Percentiles rank a stretch among this genome's conserved stretches.
Evolutionary conservation across 164 flowering plant species (phyloP).

Genomic region (Kalanchoe fedtschenkoi): DNA sequence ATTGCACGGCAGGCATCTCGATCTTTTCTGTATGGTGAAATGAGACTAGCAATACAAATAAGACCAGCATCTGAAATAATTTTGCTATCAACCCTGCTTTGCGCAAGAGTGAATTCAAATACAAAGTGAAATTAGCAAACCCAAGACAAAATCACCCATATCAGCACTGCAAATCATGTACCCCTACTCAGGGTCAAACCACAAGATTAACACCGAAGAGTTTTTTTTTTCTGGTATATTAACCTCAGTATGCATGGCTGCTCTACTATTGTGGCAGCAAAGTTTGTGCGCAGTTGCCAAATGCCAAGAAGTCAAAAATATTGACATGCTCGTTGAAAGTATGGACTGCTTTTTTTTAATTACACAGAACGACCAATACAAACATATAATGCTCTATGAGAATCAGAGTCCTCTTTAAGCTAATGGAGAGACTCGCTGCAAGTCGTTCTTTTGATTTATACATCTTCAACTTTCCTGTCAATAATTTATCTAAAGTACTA

Average conservation of each 20-base stretch:
- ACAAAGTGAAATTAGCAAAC: background rate
- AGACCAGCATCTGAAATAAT: conserved; percentile 1
- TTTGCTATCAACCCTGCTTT: background rate
- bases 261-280: background rate
- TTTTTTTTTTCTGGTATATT: too few relatives aligned
- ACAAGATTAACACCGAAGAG: too few relatives aligned
- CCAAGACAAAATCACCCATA: background rate
- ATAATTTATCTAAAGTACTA: background rate
- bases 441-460: too few relatives aligned
- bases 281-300: background rate
- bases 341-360: too few relatives aligned
- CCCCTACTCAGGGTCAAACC: too few relatives aligned
- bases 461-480: too few relatives aligned
- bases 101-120: background rate
- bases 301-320: background rate
- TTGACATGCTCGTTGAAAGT: background rate
- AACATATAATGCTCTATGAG: too few relatives aligned
- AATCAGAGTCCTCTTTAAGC: too few relatives aligned
- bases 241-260: too few relatives aligned
- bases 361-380: too few relatives aligned
- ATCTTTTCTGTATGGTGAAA: background rate
- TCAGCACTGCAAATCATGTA: too few relatives aligned
- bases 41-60: background rate
- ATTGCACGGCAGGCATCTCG: conserved; percentile 2
- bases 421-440: background rate